These are phyloP conservation scores for Themeda triandra DNA, from an alignment of 176 grass and related monocot species.

Conservation along the genomic window DNA sequence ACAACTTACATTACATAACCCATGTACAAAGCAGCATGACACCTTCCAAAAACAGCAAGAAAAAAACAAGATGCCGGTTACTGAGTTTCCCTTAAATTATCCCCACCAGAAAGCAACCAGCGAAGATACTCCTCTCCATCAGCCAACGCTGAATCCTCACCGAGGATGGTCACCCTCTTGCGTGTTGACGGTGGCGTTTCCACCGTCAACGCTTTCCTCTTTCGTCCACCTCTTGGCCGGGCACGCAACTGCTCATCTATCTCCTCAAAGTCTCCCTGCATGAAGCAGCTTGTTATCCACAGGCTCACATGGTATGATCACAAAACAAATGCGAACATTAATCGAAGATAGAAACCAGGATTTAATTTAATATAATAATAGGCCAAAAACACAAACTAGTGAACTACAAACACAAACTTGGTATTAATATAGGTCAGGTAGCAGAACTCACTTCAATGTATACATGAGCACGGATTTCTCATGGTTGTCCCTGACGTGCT, in stretches of 20 bases:
- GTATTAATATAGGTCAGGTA: not conserved
- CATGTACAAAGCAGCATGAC: not conserved
- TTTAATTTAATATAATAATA: not conserved
- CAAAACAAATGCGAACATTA: not conserved
- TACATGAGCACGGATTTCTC: constrained; percentile 45
- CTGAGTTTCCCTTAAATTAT: not conserved
- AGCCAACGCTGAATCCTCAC: constrained; percentile 1
- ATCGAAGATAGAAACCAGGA: not conserved
- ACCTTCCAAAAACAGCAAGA: not conserved
- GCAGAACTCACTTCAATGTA: constrained; percentile 34
- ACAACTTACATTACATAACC: not conserved
- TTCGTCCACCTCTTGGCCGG: constrained; percentile 34
- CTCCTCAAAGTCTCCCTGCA: constrained; percentile 49
- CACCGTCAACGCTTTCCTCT: constrained; percentile 34
- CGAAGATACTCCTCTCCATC: constrained; percentile 39
- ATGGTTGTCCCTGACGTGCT: constrained; percentile 53
- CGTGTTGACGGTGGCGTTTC: constrained; percentile 36
- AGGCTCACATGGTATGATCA: not conserved
- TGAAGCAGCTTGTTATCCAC: not conserved
- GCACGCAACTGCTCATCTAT: constrained; percentile 16
- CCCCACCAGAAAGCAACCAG: constrained; percentile 28
- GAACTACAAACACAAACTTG: not conserved
- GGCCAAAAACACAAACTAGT: not conserved
- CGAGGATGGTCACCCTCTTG: constrained; percentile 40
- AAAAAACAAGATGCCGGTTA: not conserved